A percentile compares a stretch with the other conserved stretches of the same genome.
Conservation (phyloP, 2,329 filamentous ascomycete genomes). For the Aspergillus hortae region DNA sequence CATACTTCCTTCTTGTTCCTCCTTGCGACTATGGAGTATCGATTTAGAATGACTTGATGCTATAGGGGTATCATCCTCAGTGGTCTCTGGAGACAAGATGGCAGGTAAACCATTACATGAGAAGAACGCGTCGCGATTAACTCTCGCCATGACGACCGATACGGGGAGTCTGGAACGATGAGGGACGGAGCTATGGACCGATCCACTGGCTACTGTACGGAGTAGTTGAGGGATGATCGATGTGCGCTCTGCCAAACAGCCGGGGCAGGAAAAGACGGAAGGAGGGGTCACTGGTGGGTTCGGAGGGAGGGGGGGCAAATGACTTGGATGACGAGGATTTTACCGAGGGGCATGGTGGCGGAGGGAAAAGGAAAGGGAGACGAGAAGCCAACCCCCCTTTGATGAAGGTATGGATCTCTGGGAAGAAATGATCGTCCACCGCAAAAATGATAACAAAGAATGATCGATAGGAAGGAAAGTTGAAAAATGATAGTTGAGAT, state of each 20-base stretch:
- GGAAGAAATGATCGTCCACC: not conserved
- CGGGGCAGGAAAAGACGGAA: not conserved
- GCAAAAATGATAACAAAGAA: slow-evolving; percentile 9
- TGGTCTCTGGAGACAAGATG: too few species aligned
- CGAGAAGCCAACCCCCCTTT: not conserved
- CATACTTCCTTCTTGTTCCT: not conserved
- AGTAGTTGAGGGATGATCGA: slow-evolving; percentile 8
- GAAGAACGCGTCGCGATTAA: not conserved
- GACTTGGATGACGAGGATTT: slow-evolving; percentile 4
- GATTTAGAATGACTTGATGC: too few species aligned
- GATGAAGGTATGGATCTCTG: too few species aligned
- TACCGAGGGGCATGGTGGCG: not conserved
- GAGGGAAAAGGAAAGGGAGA: not conserved
- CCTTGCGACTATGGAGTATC: too few species aligned
- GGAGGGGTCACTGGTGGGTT: not conserved
- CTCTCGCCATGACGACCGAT: not conserved
- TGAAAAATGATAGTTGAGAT: slow-evolving; percentile 5
- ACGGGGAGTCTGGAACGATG: slow-evolving; percentile 16
- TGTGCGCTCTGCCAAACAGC: slow-evolving; percentile 4
- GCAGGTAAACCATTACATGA: not conserved
- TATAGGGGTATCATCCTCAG: too few species aligned
- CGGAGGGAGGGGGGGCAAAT: not conserved
- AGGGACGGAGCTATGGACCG: slow-evolving; percentile 8
- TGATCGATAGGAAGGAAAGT: slow-evolving; percentile 1
- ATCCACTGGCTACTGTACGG: slow-evolving; percentile 7